phyloP scores from a whole-genome alignment of 768 basidiomycete genomes.

The Suillus weaverae region DNA sequence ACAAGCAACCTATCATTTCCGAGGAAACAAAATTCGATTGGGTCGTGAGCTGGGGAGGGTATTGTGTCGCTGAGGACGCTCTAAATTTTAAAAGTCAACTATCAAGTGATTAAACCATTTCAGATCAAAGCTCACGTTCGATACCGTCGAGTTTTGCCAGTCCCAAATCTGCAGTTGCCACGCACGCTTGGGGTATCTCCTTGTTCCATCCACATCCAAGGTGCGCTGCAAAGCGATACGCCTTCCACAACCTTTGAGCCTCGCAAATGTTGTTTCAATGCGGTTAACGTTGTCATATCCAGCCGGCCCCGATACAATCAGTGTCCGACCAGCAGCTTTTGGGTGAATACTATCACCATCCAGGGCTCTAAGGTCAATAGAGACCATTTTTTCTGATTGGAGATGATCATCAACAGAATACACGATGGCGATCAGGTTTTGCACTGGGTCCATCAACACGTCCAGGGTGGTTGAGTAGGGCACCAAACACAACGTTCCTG shows the following conservation, averaged over 20 bases:
- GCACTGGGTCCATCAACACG: background rate
- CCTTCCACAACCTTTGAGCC: background rate
- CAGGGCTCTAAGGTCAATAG: background rate
- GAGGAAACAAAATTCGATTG: no score
- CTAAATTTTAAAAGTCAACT: no score
- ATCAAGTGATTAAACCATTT: no score
- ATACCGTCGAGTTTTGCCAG: background rate
- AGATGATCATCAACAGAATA: background rate
- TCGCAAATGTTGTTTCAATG: background rate
- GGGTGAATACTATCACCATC: background rate
- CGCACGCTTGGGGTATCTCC: no score
- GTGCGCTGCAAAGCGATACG: background rate
- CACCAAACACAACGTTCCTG: background rate
- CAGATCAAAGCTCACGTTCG: background rate
- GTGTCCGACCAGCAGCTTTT: background rate
- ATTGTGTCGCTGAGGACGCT: no score
- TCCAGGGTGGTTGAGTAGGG: background rate
- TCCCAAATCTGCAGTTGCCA: background rate
- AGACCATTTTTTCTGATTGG: no score
- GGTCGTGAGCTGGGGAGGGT: no score
- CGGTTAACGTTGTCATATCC: background rate
- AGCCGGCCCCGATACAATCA: fast-evolving
- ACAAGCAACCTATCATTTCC: no score
- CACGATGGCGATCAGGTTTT: background rate
- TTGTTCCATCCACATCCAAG: background rate